A percentile compares a stretch with the other conserved stretches of the same genome.
Evolutionary conservation across 2,329 filamentous ascomycete genomes (phyloP).

Genomic region (Harringtonia lauricola): DNA sequence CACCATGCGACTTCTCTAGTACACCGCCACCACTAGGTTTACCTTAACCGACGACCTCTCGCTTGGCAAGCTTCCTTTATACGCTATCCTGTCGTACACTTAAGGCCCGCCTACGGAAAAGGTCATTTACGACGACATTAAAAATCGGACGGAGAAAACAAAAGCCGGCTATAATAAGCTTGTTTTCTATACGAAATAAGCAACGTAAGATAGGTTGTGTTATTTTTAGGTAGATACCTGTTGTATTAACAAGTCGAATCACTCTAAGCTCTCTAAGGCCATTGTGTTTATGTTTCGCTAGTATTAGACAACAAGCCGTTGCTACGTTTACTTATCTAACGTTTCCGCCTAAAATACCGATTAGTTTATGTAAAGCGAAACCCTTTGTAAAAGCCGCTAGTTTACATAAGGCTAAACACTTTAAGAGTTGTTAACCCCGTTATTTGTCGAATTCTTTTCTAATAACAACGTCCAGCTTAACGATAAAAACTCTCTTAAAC

Average conservation of each 20-base stretch:
- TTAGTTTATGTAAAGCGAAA: too few species aligned
- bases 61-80: too few species aligned
- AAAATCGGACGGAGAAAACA: background rate
- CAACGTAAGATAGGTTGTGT: background rate
- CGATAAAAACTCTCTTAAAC: slow-evolving; percentile 13
- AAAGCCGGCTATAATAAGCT: slow-evolving; percentile 8
- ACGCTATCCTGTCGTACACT: slow-evolving; percentile 18
- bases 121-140: slow-evolving; percentile 10
- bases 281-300: slow-evolving; percentile 9
- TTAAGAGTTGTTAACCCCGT: slow-evolving; percentile 15
- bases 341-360: background rate
- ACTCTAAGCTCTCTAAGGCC: slow-evolving; percentile 4
- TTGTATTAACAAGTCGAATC: too few species aligned
- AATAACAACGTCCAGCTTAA: slow-evolving; percentile 13
- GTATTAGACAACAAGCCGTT: slow-evolving; percentile 3
- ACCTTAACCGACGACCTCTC: too few species aligned
- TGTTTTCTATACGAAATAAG: background rate
- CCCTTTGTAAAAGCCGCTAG: slow-evolving; percentile 3
- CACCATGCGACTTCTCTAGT: too few species aligned
- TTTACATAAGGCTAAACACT: too few species aligned
- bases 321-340: slow-evolving; percentile 8
- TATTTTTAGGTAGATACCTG: slow-evolving; percentile 10
- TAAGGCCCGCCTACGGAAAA: slow-evolving; percentile 14
- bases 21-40: too few species aligned
- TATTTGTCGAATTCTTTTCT: slow-evolving; percentile 17